Evolutionary conservation across 2,329 filamentous ascomycete genomes (phyloP).

Genomic region (Colletotrichum graminicola): DNA sequence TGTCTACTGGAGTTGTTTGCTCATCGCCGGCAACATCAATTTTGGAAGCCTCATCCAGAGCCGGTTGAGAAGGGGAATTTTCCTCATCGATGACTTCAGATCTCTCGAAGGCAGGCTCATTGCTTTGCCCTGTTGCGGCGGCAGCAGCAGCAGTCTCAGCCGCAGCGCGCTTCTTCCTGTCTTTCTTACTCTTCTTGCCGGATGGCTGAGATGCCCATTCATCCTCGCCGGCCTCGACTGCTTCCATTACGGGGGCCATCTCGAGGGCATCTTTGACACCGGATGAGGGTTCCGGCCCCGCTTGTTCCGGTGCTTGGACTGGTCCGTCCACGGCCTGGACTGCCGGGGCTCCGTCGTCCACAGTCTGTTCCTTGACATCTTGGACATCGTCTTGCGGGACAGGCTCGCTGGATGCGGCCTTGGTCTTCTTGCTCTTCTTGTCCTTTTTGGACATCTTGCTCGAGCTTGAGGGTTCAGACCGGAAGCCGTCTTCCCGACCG

Average conservation of each 20-base stretch:
- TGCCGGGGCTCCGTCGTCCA: conserved; percentile 24
- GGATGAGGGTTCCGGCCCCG: conserved; percentile 16
- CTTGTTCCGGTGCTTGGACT: conserved; percentile 18
- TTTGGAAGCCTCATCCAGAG: conserved; percentile 1
- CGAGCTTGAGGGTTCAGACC: conserved; percentile 38
- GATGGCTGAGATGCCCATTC: conserved; percentile 39
- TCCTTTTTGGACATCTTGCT: conserved; percentile 46
- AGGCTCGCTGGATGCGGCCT: conserved; percentile 26
- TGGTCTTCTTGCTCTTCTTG: conserved; percentile 44
- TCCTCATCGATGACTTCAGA: not conserved
- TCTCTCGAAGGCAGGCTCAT: conserved; percentile 13
- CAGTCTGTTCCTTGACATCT: conserved; percentile 7
- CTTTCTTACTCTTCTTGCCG: conserved; percentile 45
- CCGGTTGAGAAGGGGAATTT: not conserved
- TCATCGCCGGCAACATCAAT: not conserved
- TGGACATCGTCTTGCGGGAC: conserved; percentile 19
- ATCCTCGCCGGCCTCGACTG: conserved; percentile 37
- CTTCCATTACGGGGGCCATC: conserved; percentile 17
- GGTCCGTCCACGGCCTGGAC: conserved; percentile 7
- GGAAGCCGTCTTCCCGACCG: conserved; percentile 24
- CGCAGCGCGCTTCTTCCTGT: conserved; percentile 39
- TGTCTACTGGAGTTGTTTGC: not conserved
- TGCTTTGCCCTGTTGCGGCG: conserved; percentile 1
- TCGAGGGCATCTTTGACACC: conserved; percentile 4
- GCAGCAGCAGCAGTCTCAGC: not conserved